Evolutionary conservation across 441 rosid species (phyloP), one percentile per base, ranked within the genome.

Genomic region (Brassica balearica): DNA sequence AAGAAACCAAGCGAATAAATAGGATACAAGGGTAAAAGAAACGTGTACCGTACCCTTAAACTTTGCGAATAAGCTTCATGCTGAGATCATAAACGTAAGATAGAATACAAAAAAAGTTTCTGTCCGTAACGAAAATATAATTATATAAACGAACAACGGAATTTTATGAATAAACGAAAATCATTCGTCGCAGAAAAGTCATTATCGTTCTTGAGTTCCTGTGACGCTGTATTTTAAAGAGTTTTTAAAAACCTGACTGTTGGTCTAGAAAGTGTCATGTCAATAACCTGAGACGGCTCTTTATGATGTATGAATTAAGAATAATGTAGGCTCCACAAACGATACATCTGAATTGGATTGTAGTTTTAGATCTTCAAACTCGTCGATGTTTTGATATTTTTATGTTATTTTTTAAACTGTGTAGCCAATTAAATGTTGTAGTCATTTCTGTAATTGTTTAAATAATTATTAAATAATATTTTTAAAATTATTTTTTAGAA

Each of bases 301-400:
- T 51, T 61, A 48, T 61, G 55, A 68, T 69, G 29, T 48, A 77
- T 36, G 66, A 71, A 27, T 4, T 56, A 77, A 63, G 71, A 64
- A 64, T 64, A 64, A 7, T 63, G 34, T 36, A 38, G 80, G 22
- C 71, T 68, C 76, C 75, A 77, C 80, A 51, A 27, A 59, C 55
- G 29, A 23, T 19, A 48, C 34, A 27, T 69, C 25, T 76, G 41
- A n/a, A 69, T 65, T 55, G 66, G 55, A 32, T 20, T 69, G 19
- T 38, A 70, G 64, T 61, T 64, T 12, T 76, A 61, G 70, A 22
- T 70, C 75, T 77, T 65, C 20, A 43, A 69, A 69, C 70, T 76
- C 79, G 34, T 29, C 34, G 6, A 29, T 25, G 27, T 25, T 25
- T 25, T 25, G 4, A 25, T 25, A 25, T 25, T 25, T 25, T 25